These are phyloP conservation scores for Zizania palustris DNA, from an alignment of 202 grass and related monocot genomes.

Conservation along the genomic window DNA sequence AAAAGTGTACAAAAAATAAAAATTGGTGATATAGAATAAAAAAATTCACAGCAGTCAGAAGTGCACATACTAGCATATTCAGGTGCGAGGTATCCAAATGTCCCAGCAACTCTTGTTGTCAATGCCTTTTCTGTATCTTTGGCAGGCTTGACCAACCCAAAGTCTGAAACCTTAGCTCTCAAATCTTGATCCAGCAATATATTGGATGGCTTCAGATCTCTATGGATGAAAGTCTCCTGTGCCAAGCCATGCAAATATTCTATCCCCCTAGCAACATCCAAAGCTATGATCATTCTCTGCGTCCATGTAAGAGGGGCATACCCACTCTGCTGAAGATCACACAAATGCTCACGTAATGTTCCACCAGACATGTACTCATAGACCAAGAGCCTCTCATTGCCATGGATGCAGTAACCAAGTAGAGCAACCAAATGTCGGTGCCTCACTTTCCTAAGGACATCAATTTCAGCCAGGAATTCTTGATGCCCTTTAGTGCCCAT, in stretches of 20 bases:
- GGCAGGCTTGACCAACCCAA: constrained; percentile 88
- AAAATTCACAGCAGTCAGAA: constrained; percentile 38
- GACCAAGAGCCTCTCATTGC: constrained; percentile 79
- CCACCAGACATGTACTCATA: constrained; percentile 90
- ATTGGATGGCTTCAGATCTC: constrained; percentile 92
- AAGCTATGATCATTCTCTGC: constrained; percentile 76
- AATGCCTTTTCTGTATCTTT: constrained; percentile 78
- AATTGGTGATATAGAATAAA: constrained; percentile 17
- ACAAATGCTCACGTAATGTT: constrained; percentile 71
- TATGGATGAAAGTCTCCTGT: constrained; percentile 93
- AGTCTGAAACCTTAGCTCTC: constrained; percentile 95
- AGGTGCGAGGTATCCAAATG: constrained; percentile 95
- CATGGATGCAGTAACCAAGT: constrained; percentile 78
- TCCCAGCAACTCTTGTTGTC: constrained; percentile 81
- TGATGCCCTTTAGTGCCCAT: constrained; percentile 72
- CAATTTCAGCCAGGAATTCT: constrained; percentile 93
- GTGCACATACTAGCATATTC: constrained; percentile 91
- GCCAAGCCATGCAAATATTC: constrained; percentile 96
- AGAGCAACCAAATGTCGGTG: constrained; percentile 84
- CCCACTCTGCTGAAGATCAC: constrained; percentile 56
- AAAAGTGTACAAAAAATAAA: constrained; percentile 16
- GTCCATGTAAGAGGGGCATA: constrained; percentile 76
- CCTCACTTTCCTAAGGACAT: constrained; percentile 84
- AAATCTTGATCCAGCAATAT: constrained; percentile 81
- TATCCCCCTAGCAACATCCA: constrained; percentile 93